These are phyloP conservation scores for Ricinus communis DNA, from an alignment of 345 rosid genomes.

Conservation along the genomic window DNA sequence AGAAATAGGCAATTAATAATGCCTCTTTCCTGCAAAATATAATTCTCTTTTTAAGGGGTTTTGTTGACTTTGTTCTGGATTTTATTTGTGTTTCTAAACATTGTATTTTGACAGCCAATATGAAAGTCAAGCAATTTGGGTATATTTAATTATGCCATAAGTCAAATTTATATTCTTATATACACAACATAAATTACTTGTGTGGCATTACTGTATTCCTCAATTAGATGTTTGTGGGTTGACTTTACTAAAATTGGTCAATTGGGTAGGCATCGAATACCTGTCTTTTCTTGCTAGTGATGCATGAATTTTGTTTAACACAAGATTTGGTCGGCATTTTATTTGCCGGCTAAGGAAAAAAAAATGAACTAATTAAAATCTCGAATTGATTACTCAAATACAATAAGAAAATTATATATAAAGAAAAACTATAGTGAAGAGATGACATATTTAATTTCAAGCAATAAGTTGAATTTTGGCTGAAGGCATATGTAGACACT, in stretches of 20 bases:
- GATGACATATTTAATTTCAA: slow-evolving; percentile 6
- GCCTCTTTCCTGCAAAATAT: slow-evolving; percentile 3
- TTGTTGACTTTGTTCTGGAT: not conserved
- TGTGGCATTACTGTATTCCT: not conserved
- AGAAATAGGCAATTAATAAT: not conserved
- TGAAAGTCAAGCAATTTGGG: not conserved
- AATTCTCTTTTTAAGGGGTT: not conserved
- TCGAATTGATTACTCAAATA: not conserved
- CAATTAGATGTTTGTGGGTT: not conserved
- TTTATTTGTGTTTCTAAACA: not conserved
- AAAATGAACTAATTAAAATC: not conserved
- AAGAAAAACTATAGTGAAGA: not conserved
- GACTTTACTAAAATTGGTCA: not conserved
- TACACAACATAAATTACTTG: not conserved
- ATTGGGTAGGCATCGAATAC: slow-evolving; percentile 2
- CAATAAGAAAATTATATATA: not conserved
- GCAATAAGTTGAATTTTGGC: not conserved
- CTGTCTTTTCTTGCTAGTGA: slow-evolving; percentile 17
- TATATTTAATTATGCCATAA: not conserved
- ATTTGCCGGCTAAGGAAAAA: not conserved
- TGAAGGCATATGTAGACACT: no score
- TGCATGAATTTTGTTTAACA: not conserved
- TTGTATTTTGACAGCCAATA: slow-evolving; percentile 9
- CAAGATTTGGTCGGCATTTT: slow-evolving; percentile 22
- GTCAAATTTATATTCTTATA: not conserved